Percentiles rank a stretch among this genome's conserved stretches.
These are phyloP conservation scores for Coniochaeta ligniaria DNA, from an alignment of 2,329 filamentous ascomycete genomes.

Conservation along the genomic window DNA sequence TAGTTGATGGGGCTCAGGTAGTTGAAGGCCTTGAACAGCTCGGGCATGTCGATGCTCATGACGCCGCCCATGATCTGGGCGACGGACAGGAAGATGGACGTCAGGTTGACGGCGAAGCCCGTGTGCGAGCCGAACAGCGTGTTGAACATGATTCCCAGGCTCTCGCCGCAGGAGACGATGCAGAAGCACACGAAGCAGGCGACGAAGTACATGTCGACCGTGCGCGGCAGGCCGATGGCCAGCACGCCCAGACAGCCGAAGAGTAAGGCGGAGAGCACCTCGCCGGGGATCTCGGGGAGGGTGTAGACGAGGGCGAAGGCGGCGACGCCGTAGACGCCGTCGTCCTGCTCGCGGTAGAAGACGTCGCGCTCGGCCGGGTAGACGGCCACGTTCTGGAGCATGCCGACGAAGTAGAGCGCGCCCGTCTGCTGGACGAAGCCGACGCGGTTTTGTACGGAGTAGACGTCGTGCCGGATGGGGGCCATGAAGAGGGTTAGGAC, in stretches of 20 bases:
- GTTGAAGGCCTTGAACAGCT: slow-evolving; percentile 60
- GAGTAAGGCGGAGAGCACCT: slow-evolving; percentile 56
- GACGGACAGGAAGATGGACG: slow-evolving; percentile 61
- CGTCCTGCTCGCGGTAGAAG: slow-evolving; percentile 70
- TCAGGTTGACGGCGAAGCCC: slow-evolving; percentile 69
- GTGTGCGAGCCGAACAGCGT: slow-evolving; percentile 61
- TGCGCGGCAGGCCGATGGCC: slow-evolving; percentile 58
- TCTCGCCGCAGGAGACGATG: slow-evolving; percentile 68
- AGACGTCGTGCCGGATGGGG: slow-evolving; percentile 62
- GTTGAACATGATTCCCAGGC: slow-evolving; percentile 72
- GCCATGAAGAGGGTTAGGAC: slow-evolving; percentile 65
- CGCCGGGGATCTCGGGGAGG: slow-evolving; percentile 64
- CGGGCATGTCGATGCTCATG: slow-evolving; percentile 62
- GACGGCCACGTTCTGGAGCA: slow-evolving; percentile 72
- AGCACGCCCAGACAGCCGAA: slow-evolving; percentile 59
- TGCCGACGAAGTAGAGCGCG: slow-evolving; percentile 67
- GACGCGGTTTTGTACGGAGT: slow-evolving; percentile 63
- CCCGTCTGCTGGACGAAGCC: slow-evolving; percentile 68
- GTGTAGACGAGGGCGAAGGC: slow-evolving; percentile 67
- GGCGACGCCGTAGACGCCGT: slow-evolving; percentile 63
- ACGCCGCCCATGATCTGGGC: slow-evolving; percentile 66
- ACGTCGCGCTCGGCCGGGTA: slow-evolving; percentile 68
- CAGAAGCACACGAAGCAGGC: slow-evolving; percentile 63
- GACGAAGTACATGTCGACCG: slow-evolving; percentile 59
- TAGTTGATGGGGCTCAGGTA: slow-evolving; percentile 68